phyloP scores from a whole-genome alignment of 2,329 filamentous ascomycete species.

The Hirsutella minnesotensis region DNA sequence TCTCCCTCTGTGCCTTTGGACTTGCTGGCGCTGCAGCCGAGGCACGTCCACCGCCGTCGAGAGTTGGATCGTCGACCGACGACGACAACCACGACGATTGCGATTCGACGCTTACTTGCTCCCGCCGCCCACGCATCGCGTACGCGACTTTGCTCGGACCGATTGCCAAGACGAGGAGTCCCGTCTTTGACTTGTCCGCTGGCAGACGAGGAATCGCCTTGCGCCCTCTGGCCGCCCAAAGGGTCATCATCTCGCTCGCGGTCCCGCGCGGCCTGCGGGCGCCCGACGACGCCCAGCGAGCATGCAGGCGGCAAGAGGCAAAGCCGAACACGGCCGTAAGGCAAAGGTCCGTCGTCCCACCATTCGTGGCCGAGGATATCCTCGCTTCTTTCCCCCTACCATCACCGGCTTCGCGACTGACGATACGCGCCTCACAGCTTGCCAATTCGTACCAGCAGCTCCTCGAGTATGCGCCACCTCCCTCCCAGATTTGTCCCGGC shows the following conservation, averaged over 20 bases:
- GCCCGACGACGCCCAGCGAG: slow-evolving; percentile 19
- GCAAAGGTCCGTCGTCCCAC: slow-evolving; percentile 38
- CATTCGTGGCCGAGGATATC: neutral
- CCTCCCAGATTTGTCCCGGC: too few relatives aligned
- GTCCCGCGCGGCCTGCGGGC: slow-evolving; percentile 3
- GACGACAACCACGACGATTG: too few relatives aligned
- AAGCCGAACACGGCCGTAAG: slow-evolving; percentile 49
- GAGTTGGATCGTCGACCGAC: too few relatives aligned
- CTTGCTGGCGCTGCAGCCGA: too few relatives aligned
- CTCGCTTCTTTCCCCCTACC: neutral
- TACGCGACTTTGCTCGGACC: too few relatives aligned
- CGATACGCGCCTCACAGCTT: slow-evolving; percentile 47
- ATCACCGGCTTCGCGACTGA: neutral
- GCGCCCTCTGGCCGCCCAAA: neutral
- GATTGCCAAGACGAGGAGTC: too few relatives aligned
- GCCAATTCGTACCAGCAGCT: slow-evolving; percentile 94
- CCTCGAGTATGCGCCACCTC: slow-evolving; percentile 61
- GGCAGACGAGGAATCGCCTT: too few relatives aligned
- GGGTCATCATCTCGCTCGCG: neutral
- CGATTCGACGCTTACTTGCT: too few relatives aligned
- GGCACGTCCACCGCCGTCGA: too few relatives aligned
- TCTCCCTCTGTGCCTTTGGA: too few relatives aligned
- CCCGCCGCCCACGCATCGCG: too few relatives aligned
- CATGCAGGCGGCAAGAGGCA: slow-evolving; percentile 43
- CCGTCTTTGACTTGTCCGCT: too few relatives aligned